phyloP scores from a whole-genome alignment of 2,329 filamentous ascomycete species.

The Mycosphaerella arachidis region DNA sequence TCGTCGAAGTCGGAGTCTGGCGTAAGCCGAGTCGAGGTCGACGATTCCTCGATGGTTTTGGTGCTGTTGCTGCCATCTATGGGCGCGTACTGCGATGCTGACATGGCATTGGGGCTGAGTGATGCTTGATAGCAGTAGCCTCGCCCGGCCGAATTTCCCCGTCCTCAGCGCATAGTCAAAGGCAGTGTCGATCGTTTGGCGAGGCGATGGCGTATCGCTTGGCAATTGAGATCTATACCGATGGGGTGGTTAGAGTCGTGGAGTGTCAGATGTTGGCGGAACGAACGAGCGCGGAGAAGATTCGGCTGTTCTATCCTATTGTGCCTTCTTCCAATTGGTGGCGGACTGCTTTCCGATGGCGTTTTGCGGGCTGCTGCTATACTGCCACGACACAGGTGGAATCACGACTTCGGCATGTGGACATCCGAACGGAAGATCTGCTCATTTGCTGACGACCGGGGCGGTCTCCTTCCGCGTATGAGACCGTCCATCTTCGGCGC shows the following conservation, averaged over 20 bases:
- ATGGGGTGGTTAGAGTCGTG: background rate
- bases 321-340: background rate
- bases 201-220: background rate
- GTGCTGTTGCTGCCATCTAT: background rate
- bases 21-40: conserved; percentile 15
- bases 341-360: background rate
- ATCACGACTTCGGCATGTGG: background rate
- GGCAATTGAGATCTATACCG: background rate
- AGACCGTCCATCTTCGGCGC: background rate
- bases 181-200: background rate
- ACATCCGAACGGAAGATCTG: background rate
- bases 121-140: background rate
- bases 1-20: conserved; percentile 24
- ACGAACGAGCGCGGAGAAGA: background rate
- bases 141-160: background rate
- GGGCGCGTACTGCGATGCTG: background rate
- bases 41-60: conserved; percentile 5
- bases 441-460: background rate
- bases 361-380: background rate
- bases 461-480: background rate
- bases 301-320: background rate
- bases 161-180: background rate
- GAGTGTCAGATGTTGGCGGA: background rate
- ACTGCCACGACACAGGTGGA: background rate
- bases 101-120: conserved; percentile 4